Evolutionary conservation across 2,329 filamentous ascomycete species (phyloP).

Genomic region (Fusarium sacchari): DNA sequence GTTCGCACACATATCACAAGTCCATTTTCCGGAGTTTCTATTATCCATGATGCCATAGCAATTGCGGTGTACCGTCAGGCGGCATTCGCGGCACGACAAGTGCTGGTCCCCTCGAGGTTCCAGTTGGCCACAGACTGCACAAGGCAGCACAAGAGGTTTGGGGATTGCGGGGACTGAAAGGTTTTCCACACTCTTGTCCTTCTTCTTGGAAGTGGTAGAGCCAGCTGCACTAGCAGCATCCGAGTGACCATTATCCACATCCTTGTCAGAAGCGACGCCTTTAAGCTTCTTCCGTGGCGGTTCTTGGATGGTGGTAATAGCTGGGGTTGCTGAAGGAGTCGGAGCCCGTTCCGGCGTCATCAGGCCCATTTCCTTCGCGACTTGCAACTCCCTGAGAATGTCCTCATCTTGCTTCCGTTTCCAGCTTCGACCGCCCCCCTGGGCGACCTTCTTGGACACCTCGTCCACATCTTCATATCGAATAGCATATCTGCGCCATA

Average conservation of each 20-base stretch:
- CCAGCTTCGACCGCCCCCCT: conserved; percentile 82
- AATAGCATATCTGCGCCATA: conserved; percentile 96
- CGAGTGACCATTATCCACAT: conserved; percentile 57
- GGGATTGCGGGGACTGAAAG: conserved; percentile 79
- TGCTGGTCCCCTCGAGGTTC: conserved; percentile 78
- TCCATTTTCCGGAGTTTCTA: conserved; percentile 81
- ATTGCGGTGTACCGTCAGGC: conserved; percentile 87
- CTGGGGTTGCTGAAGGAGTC: conserved; percentile 44
- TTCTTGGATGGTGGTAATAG: conserved; percentile 53
- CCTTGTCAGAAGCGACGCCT: conserved; percentile 60
- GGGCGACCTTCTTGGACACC: conserved; percentile 84
- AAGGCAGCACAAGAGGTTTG: conserved; percentile 81
- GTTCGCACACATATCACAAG: conserved; percentile 95
- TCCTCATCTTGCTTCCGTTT: conserved; percentile 94
- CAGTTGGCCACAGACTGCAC: conserved; percentile 82
- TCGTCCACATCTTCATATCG: conserved; percentile 96
- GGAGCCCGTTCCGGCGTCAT: conserved; percentile 56
- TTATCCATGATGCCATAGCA: conserved; percentile 89
- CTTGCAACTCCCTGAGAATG: conserved; percentile 76
- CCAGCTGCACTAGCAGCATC: conserved; percentile 57
- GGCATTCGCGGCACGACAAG: conserved; percentile 85
- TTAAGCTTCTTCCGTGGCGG: conserved; percentile 75
- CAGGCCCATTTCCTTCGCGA: conserved; percentile 68
- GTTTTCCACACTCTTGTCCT: conserved; percentile 64
- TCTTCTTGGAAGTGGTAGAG: conserved; percentile 62